Percentiles rank a stretch among this genome's conserved stretches.
Evolutionary conservation across 345 rosid species (phyloP).

Genomic region (rapeseed (Brassica napus)): DNA sequence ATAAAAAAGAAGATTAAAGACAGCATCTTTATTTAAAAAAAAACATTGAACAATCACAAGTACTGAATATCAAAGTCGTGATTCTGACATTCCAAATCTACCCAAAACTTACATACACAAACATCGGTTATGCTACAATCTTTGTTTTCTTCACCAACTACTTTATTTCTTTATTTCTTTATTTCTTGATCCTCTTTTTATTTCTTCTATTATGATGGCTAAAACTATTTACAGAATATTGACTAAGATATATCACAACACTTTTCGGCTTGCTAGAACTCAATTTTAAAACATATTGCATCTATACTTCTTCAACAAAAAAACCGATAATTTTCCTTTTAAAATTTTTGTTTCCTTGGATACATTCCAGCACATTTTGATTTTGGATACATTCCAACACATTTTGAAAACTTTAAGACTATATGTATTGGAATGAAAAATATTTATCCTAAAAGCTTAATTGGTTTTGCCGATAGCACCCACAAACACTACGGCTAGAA

Average conservation of each 20-base stretch:
- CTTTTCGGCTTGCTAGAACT: neutral
- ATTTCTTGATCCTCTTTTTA: neutral
- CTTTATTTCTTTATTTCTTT: neutral
- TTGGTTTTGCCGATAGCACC: too few species aligned
- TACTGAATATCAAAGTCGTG: neutral
- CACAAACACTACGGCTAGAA: too few species aligned
- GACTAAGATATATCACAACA: neutral
- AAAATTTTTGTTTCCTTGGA: too few species aligned
- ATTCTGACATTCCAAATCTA: neutral
- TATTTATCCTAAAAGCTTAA: neutral
- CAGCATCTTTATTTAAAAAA: neutral
- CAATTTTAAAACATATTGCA: neutral
- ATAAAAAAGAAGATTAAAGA: neutral
- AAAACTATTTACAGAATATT: neutral
- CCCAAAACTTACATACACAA: neutral
- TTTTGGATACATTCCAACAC: too few species aligned
- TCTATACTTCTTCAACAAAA: neutral
- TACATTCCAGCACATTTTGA: too few species aligned
- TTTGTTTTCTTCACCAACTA: neutral
- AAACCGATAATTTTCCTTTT: neutral
- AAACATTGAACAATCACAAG: neutral
- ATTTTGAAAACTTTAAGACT: too few species aligned
- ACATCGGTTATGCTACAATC: neutral
- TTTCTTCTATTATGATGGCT: neutral
- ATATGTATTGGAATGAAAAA: neutral